Base-by-base conservation (phyloP, 2,329 filamentous ascomycete species). In the Iodosphaeria phyllophila region DNA sequence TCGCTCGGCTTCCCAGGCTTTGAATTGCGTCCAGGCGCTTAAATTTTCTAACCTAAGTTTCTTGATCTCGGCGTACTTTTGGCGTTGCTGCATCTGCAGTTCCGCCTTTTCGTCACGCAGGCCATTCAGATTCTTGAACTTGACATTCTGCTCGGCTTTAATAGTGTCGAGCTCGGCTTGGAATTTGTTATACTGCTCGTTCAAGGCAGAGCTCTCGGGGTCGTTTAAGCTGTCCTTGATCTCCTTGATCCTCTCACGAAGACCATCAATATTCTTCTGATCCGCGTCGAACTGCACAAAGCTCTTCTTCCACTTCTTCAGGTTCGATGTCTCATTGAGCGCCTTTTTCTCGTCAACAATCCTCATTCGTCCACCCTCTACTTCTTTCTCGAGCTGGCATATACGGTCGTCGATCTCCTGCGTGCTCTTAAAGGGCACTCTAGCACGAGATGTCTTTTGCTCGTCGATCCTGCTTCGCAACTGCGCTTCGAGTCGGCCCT, bases 281-380 rank as follows among this genome's bases (percentile, higher is more conserved):
- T 72, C 62, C 30, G 77, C 72, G 31, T 92, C 82, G 42, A 95
- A 76, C 32, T 72, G 68, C 30, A 73, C 70, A 48, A 98, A 93
- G 52, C 71, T 76, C 70, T 93, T 95, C 57, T 79, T 79, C 43
- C 77, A 67, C 61, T 91, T 92, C 51, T 77, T 74, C 37, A 95
- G 58, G 47, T 58, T 74, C 24, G 76, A 78, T 40, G 92, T 74
- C 41, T 93, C 82, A 25, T 66, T 57, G 12, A 95, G 63, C 6
- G 80, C 74, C 66, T 93, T 95, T 64, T 82, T 91, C 68, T 95
- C 89, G 41, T 98, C 89, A 8, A 95, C 89, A 25, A 98, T 60
- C 57, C 84, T 92, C 76, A 98, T 84, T 48, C 67, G 76, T 35
- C 86, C 86, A 18, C 72, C 67, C 49, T 92, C 79, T 39, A 95